Evolutionary conservation across 1,284 basidiomycete genomes (phyloP).

Genomic region (Mrakiaceae sp.): DNA sequence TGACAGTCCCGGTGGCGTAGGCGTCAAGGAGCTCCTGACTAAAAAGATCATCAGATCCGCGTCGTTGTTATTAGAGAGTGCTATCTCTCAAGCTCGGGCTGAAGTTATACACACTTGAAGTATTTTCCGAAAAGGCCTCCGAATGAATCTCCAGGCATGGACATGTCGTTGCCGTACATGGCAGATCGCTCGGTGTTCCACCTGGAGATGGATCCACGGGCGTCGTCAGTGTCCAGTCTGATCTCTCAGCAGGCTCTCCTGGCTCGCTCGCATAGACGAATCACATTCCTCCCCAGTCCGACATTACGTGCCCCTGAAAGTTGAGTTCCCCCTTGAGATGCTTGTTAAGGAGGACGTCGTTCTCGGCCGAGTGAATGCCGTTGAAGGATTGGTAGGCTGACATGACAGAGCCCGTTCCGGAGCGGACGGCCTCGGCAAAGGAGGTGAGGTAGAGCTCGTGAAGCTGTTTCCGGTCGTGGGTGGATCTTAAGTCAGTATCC

Average conservation of each 20-base stretch:
- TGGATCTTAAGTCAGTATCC: background rate
- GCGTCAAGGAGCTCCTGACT: constrained; percentile 45
- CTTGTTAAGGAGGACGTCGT: constrained; percentile 59
- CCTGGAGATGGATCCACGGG: background rate
- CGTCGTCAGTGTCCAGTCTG: too few relatives aligned
- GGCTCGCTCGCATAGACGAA: too few relatives aligned
- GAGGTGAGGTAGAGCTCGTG: constrained; percentile 37
- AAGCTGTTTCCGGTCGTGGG: background rate
- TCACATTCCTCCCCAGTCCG: constrained; percentile 15
- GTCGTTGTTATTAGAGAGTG: background rate
- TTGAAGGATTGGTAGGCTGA: constrained; percentile 45
- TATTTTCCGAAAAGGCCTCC: constrained; percentile 31
- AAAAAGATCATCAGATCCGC: constrained; percentile 17
- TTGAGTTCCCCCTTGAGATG: constrained; percentile 61
- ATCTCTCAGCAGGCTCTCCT: too few relatives aligned
- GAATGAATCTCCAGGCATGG: constrained; percentile 44
- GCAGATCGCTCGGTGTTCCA: background rate
- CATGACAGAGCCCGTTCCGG: constrained; percentile 37
- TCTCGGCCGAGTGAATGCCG: constrained; percentile 66
- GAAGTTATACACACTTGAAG: constrained; percentile 3
- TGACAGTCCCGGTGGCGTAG: constrained; percentile 57
- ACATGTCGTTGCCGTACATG: background rate
- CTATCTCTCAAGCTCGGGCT: background rate
- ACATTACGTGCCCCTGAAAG: constrained; percentile 41
- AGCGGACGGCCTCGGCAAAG: constrained; percentile 39